Conservation (phyloP, 2,329 filamentous ascomycete species). For the Phialophora macrospora region DNA sequence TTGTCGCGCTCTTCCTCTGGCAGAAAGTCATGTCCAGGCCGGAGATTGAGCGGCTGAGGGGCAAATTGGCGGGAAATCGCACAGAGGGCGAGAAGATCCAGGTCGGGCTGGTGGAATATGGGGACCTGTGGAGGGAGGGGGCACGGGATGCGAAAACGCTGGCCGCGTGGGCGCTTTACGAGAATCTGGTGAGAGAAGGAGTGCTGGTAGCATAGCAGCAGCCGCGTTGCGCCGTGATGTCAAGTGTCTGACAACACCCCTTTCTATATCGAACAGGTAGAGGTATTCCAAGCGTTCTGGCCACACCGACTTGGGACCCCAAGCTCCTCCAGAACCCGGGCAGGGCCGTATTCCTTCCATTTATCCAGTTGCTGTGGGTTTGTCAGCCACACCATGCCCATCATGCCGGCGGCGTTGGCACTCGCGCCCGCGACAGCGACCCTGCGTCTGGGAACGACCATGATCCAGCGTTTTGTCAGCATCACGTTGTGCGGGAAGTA, state of each 20-base stretch:
- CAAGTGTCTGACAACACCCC: neutral
- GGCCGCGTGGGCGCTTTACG: neutral
- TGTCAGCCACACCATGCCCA: slow-evolving; percentile 23
- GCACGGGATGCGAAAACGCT: neutral
- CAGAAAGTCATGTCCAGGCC: neutral
- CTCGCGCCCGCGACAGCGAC: slow-evolving; percentile 7
- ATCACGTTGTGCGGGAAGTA: slow-evolving; percentile 23
- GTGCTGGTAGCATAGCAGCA: neutral
- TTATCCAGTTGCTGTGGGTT: slow-evolving; percentile 12
- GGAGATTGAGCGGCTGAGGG: neutral
- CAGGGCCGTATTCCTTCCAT: slow-evolving; percentile 11
- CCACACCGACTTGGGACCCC: slow-evolving; percentile 6
- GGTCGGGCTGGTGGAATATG: neutral
- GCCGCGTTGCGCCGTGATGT: neutral
- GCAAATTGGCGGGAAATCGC: neutral
- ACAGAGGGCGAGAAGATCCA: neutral
- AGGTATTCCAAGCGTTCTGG: neutral
- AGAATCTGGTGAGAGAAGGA: neutral
- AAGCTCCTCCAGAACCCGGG: slow-evolving; percentile 12
- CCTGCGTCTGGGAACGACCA: slow-evolving; percentile 15
- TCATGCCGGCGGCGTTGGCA: slow-evolving; percentile 24
- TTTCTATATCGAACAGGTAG: neutral
- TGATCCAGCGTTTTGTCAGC: slow-evolving; percentile 21
- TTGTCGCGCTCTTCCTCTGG: neutral
- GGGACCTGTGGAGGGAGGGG: neutral